These are phyloP conservation scores for Eustoma russellianum DNA, from an alignment of 257 asterid species.

Conservation along the genomic window DNA sequence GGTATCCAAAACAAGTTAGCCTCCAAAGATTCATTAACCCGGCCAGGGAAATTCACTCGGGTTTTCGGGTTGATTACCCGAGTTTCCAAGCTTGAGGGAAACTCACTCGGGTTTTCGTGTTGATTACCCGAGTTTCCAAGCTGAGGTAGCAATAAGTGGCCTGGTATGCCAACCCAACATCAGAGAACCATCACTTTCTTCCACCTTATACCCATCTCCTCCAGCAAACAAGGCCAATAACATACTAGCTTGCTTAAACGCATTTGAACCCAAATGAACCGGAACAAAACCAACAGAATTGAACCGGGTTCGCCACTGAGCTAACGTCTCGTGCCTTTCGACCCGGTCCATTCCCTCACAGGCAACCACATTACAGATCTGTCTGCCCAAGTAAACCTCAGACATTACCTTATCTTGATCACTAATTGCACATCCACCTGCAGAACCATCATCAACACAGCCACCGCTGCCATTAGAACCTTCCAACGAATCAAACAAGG, in stretches of 20 bases:
- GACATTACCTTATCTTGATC: slow-evolving; percentile 78
- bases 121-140: slow-evolving; percentile 56
- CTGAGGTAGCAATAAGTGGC: slow-evolving; percentile 86
- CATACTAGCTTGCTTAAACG: slow-evolving; percentile 76
- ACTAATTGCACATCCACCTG: slow-evolving; percentile 26
- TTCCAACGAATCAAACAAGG: slow-evolving; percentile 81
- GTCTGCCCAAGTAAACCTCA: slow-evolving; percentile 74
- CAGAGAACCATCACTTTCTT: slow-evolving; percentile 76
- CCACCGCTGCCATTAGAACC: slow-evolving; percentile 31
- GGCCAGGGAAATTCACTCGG: not conserved
- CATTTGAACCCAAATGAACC: slow-evolving; percentile 76
- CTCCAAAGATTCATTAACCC: not conserved
- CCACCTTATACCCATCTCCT: slow-evolving; percentile 84
- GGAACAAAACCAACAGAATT: slow-evolving; percentile 43
- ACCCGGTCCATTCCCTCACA: slow-evolving; percentile 82
- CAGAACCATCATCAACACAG: slow-evolving; percentile 21
- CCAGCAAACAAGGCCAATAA: slow-evolving; percentile 68
- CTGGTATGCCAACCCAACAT: slow-evolving; percentile 92
- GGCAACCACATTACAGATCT: slow-evolving; percentile 87
- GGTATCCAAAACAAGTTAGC: slow-evolving; percentile 12
- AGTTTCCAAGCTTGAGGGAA: no score
- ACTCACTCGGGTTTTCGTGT: no score
- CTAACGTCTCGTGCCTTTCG: slow-evolving; percentile 81
- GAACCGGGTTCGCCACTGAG: slow-evolving; percentile 59
- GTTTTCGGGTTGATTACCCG: no score